A percentile compares a stretch with the other conserved stretches of the same genome.
Conservation (phyloP, 2,329 filamentous ascomycete genomes). For the Aspergillus fijiensis region DNA sequence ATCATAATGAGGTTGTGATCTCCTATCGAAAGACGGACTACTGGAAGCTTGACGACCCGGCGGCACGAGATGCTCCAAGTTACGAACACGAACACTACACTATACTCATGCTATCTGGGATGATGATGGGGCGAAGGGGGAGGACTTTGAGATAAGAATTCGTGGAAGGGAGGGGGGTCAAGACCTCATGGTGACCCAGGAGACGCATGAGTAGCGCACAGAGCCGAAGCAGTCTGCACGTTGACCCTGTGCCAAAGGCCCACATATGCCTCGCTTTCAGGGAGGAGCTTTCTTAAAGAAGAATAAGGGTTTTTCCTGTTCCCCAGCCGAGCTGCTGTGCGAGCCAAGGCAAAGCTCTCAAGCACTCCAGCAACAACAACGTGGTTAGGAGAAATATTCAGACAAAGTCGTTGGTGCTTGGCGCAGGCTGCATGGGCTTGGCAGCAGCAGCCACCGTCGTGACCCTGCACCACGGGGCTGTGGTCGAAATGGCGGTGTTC, state of each 20-base stretch:
- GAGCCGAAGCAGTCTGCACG: background rate
- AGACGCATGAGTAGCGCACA: background rate
- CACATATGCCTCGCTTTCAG: slow-evolving; percentile 2
- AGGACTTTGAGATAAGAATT: background rate
- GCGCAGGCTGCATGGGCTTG: slow-evolving; percentile 20
- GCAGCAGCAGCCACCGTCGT: slow-evolving; percentile 16
- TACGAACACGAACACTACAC: background rate
- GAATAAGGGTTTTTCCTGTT: background rate
- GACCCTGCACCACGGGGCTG: slow-evolving; percentile 9
- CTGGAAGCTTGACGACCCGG: background rate
- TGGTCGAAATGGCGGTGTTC: slow-evolving; percentile 23
- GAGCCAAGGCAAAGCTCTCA: slow-evolving; percentile 13
- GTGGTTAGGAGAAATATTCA: slow-evolving; percentile 22
- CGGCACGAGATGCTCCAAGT: background rate
- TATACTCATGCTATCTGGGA: background rate
- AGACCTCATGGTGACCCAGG: background rate
- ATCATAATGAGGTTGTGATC: slow-evolving; percentile 14
- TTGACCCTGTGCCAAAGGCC: background rate
- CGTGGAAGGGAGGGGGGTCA: background rate
- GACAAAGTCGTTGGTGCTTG: slow-evolving; percentile 19
- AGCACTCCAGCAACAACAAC: slow-evolving; percentile 21
- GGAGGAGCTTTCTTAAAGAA: background rate
- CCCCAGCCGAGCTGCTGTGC: slow-evolving; percentile 3
- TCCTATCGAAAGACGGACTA: background rate
- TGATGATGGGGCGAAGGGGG: background rate